Percentiles rank a stretch among this genome's conserved stretches.
phyloP scores from a whole-genome alignment of 768 basidiomycete genomes.

The Rhizopogon salebrosus region DNA sequence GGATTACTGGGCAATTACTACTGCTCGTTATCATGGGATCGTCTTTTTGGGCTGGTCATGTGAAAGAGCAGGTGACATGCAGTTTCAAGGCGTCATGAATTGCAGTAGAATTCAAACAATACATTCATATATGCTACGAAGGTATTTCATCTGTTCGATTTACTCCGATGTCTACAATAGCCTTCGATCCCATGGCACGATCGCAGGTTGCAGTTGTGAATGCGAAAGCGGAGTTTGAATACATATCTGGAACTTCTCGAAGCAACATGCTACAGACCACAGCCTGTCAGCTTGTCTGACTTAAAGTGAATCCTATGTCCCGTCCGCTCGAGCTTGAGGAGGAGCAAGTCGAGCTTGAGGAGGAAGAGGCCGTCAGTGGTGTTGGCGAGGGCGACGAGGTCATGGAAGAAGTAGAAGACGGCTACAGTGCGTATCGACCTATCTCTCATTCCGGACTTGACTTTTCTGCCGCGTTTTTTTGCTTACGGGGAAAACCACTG shows the following conservation, averaged over 20 bases:
- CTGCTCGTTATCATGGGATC: constrained; percentile 72
- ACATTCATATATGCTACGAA: constrained; percentile 4
- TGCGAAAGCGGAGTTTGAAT: constrained; percentile 26
- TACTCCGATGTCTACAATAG: background rate
- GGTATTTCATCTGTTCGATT: background rate
- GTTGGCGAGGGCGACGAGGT: constrained; percentile 65
- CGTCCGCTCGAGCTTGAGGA: constrained; percentile 37
- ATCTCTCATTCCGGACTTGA: constrained; percentile 6
- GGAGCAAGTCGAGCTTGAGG: constrained; percentile 48
- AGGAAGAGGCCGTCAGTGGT: constrained; percentile 59
- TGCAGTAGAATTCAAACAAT: background rate
- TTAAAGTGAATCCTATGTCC: constrained; percentile 29
- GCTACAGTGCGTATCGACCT: constrained; percentile 64
- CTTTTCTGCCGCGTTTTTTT: background rate
- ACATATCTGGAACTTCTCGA: constrained; percentile 21
- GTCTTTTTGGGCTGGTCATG: constrained; percentile 46
- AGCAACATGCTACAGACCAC: constrained; percentile 11
- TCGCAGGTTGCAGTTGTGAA: background rate
- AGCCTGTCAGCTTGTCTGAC: constrained; percentile 19
- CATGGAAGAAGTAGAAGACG: constrained; percentile 67
- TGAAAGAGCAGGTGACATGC: constrained; percentile 47
- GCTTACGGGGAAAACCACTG: background rate
- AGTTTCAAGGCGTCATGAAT: constrained; percentile 25
- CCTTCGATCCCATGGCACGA: background rate
- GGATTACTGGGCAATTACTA: constrained; percentile 62